Conservation (phyloP, 2,329 filamentous ascomycete species). For the Ophiocordyceps robertsii region DNA sequence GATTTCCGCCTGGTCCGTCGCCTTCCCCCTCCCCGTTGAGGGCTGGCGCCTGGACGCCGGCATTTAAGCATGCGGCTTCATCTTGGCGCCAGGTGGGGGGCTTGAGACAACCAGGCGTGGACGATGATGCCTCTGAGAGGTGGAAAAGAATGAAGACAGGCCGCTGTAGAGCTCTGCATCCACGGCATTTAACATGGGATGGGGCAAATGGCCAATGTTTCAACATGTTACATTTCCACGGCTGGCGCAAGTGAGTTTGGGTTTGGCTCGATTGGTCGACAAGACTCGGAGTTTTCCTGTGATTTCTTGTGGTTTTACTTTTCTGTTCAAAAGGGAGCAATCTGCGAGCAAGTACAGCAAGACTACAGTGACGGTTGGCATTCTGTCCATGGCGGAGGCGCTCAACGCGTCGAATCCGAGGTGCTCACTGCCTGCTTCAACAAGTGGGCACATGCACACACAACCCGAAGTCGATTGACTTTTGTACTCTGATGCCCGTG, state of each 20-base stretch:
- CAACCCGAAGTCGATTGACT: too few relatives aligned
- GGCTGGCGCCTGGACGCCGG: constrained; percentile 51
- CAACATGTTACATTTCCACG: constrained; percentile 12
- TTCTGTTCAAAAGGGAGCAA: not conserved
- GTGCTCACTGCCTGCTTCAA: too few relatives aligned
- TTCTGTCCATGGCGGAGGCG: too few relatives aligned
- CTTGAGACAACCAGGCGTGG: not conserved
- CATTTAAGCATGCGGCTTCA: constrained; percentile 27
- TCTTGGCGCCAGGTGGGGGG: not conserved
- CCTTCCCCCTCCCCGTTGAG: constrained; percentile 85
- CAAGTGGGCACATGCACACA: too few relatives aligned
- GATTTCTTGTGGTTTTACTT: constrained; percentile 2
- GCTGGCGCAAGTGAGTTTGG: constrained; percentile 6
- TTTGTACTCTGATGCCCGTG: too few relatives aligned
- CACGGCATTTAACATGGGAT: constrained; percentile 11
- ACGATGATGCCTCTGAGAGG: not conserved
- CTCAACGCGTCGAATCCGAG: too few relatives aligned
- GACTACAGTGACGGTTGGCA: too few relatives aligned
- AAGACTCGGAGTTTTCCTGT: not conserved
- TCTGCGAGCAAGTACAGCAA: too few relatives aligned
- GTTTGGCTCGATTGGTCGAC: too few relatives aligned
- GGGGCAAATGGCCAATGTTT: constrained; percentile 10
- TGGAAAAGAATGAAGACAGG: not conserved
- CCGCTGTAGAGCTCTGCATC: not conserved
- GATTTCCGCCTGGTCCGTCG: constrained; percentile 73